Conservation (phyloP, 345 rosid genomes). For the Ceriops tagal region DNA sequence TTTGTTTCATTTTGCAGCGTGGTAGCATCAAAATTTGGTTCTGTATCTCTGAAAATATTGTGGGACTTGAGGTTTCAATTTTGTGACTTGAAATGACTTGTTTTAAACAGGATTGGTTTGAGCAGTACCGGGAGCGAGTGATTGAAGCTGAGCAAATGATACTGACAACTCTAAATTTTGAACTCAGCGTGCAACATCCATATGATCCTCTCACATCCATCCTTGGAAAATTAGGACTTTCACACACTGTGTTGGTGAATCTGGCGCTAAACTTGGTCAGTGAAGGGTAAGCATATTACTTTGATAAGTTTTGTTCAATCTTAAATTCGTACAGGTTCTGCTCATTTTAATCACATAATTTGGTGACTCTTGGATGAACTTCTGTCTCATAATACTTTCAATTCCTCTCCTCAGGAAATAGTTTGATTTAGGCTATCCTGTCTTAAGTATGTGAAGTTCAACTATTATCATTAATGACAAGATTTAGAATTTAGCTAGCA, state of each 20-base stretch:
- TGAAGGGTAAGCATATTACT: constrained; percentile 60
- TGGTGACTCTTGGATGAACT: neutral
- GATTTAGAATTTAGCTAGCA: constrained; percentile 21
- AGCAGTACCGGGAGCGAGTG: constrained; percentile 64
- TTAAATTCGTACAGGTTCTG: constrained; percentile 21
- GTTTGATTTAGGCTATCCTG: constrained; percentile 21
- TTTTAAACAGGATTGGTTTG: constrained; percentile 68
- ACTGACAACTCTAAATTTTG: constrained; percentile 68
- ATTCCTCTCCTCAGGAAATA: constrained; percentile 28
- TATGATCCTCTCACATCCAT: constrained; percentile 56
- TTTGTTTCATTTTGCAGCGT: too few species aligned
- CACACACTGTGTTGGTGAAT: constrained; percentile 57
- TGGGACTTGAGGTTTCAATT: neutral
- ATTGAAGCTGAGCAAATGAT: constrained; percentile 74
- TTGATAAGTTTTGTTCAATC: constrained; percentile 17
- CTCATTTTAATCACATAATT: neutral
- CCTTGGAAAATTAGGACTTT: constrained; percentile 64
- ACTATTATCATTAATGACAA: constrained; percentile 17
- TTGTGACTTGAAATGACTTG: constrained; percentile 17
- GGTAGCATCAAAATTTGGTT: too few species aligned
- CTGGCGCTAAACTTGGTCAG: constrained; percentile 68
- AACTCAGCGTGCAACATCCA: constrained; percentile 73
- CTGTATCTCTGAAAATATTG: too few species aligned
- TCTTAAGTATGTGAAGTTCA: constrained; percentile 6
- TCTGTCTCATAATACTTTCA: constrained; percentile 16